These are phyloP conservation scores for Psilocybe subaeruginosa DNA, from an alignment of 768 basidiomycete genomes.

Conservation along the genomic window DNA sequence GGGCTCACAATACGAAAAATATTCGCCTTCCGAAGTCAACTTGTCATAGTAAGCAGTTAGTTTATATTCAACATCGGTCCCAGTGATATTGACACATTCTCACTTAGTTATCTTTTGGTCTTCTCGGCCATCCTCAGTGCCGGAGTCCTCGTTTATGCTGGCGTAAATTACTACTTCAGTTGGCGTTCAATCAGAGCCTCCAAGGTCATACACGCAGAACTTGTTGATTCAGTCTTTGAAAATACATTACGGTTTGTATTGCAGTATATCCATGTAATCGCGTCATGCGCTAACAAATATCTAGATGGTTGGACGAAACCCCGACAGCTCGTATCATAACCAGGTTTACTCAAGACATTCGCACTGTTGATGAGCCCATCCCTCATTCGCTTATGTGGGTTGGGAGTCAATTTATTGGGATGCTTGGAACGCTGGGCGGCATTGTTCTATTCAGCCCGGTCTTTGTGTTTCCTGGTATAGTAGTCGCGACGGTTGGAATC, in stretches of 20 bases:
- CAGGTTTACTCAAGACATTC: conserved; percentile 30
- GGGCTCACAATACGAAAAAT: conserved; percentile 45
- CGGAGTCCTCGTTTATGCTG: conserved; percentile 13
- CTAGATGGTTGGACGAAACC: conserved; percentile 30
- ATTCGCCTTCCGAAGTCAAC: conserved; percentile 34
- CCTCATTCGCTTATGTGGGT: conserved; percentile 31
- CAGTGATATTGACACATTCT: neutral
- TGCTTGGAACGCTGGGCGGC: conserved; percentile 44
- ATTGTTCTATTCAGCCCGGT: conserved; percentile 10
- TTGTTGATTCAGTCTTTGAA: conserved; percentile 15
- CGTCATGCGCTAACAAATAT: conserved; percentile 7
- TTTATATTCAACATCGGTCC: neutral
- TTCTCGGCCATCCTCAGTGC: neutral
- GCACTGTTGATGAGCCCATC: conserved; percentile 48
- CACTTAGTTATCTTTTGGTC: conserved; percentile 7
- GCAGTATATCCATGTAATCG: neutral
- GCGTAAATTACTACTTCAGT: conserved; percentile 31
- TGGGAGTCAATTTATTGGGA: conserved; percentile 28
- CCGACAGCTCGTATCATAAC: conserved; percentile 18
- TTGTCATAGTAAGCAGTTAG: conserved; percentile 34
- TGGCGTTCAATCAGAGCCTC: conserved; percentile 33
- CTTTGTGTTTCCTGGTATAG: conserved; percentile 13
- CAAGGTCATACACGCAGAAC: conserved; percentile 12
- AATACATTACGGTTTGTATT: conserved; percentile 16
- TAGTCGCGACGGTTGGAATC: conserved; percentile 42